Evolutionary conservation across 805 yeast genomes (phyloP), one percentile per base, ranked within the genome.

Genomic region (Candida insectorum): DNA sequence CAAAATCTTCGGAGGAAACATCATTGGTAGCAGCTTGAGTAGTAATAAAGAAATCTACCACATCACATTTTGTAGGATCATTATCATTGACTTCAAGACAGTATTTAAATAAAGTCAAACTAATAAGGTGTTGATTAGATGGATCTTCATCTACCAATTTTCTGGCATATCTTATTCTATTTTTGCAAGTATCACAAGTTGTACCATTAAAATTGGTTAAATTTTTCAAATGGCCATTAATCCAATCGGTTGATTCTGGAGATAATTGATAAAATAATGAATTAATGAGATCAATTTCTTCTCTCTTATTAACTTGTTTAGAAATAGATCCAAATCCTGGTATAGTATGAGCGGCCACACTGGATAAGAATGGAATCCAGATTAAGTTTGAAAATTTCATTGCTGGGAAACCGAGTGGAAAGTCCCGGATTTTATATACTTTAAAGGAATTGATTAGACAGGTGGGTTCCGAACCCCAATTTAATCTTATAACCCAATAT

Each of bases 31-130:
- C 27, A 18, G 61, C 46, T 29, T 56, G 51, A 28, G 69, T 65
- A 26, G 61, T 55, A 35, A 65, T 41, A 40, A 64, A 65, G 38
- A 65, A 65, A 39, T 65, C 69, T 23, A 46, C 44, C 22, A 57
- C 52, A 35, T 59, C 56, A 45, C 71, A 65, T 24, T 49, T 54
- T 17, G 48, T 31, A 31, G 61, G 62, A 16, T 47, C 42, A 13
- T 51, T 43, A 16, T 60, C 54, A 41, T 64, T 55, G 19, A 37
- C 24, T 6, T 33, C 37, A 29, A 62, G 35, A 43, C 70, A 64
- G 43, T 62, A 49, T 40, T 61, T 53, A 48, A 58, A 65, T 19
- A 65, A 45, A 26, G 62, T 43, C 31, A 65, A 52, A 23, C 61
- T 50, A 30, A 63, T 47, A 44, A 65, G 54, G 44, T 63, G 66